Evolutionary conservation across 352 stramenopile genomes (phyloP).

Genomic region (Sclerospora graminicola): DNA sequence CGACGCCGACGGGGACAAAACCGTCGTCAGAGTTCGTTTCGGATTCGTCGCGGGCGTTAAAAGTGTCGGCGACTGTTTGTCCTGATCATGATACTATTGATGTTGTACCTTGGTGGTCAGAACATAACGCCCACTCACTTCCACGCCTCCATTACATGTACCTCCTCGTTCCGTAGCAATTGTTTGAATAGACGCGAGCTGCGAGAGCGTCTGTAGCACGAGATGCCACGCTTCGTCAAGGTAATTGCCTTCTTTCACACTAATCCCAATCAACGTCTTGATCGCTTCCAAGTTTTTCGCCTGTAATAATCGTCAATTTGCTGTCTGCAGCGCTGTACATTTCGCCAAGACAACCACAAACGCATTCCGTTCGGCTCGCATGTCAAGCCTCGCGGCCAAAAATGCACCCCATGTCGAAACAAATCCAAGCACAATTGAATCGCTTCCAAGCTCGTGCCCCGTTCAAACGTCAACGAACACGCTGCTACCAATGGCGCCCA

Average conservation of each 20-base stretch:
- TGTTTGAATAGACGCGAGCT: constrained; percentile 94
- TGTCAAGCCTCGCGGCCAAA: constrained; percentile 84
- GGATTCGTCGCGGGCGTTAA: no score
- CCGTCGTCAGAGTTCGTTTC: no score
- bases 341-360: constrained; percentile 95
- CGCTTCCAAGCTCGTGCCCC: constrained; percentile 83
- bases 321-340: constrained; percentile 92
- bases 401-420: constrained; percentile 92
- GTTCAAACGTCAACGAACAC: constrained; percentile 96
- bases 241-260: no score
- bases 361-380: constrained; percentile 90
- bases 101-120: no score
- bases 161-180: no score
- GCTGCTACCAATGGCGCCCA: constrained; percentile 95
- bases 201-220: constrained; percentile 71
- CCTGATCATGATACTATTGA: no score
- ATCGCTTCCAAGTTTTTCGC: constrained; percentile 97
- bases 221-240: no score
- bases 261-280: constrained; percentile 18
- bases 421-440: constrained; percentile 92
- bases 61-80: no score
- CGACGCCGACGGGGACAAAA: constrained; percentile 39
- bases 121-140: no score
- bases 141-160: no score
- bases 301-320: constrained; percentile 84